phyloP scores from a whole-genome alignment of 169 alveolate genomes.

The Cryptosporidium ubiquitum region DNA sequence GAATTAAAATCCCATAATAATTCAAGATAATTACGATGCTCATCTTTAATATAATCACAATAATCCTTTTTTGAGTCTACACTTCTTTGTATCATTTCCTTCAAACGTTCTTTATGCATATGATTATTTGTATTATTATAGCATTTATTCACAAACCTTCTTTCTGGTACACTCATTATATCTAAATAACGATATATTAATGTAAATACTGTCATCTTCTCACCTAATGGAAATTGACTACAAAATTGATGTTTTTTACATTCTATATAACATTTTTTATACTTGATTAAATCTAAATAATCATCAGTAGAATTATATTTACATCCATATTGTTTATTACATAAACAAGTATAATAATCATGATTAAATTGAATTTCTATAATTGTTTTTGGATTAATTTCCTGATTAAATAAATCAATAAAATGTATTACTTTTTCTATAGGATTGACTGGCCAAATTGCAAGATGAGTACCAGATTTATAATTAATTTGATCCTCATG shows the following conservation, averaged over 20 bases:
- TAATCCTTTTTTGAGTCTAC: constrained; percentile 64
- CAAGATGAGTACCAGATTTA: constrained; percentile 46
- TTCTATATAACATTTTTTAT: constrained; percentile 12
- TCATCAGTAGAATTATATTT: not conserved
- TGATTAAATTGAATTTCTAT: constrained; percentile 1
- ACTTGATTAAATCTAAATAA: not conserved
- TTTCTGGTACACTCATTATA: constrained; percentile 47
- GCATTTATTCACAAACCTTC: constrained; percentile 35
- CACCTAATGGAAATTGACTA: not conserved
- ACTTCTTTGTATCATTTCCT: constrained; percentile 39
- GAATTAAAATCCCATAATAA: constrained; percentile 70
- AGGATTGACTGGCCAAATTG: constrained; percentile 67
- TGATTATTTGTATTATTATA: constrained; percentile 12
- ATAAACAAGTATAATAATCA: constrained; percentile 19
- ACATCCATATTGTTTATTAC: not conserved
- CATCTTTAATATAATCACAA: constrained; percentile 52
- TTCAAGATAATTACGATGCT: constrained; percentile 57
- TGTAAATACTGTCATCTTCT: constrained; percentile 25
- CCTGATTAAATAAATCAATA: constrained; percentile 1
- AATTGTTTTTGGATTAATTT: not conserved
- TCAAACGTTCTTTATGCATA: constrained; percentile 20
- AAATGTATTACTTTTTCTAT: constrained; percentile 3
- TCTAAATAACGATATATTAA: constrained; percentile 56
- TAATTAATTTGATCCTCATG: not conserved
- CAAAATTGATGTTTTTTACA: not conserved